A percentile compares a stretch with the other conserved stretches of the same genome.
Evolutionary conservation across 352 stramenopile genomes (phyloP).

Genomic region (Pythium sukuiense): DNA sequence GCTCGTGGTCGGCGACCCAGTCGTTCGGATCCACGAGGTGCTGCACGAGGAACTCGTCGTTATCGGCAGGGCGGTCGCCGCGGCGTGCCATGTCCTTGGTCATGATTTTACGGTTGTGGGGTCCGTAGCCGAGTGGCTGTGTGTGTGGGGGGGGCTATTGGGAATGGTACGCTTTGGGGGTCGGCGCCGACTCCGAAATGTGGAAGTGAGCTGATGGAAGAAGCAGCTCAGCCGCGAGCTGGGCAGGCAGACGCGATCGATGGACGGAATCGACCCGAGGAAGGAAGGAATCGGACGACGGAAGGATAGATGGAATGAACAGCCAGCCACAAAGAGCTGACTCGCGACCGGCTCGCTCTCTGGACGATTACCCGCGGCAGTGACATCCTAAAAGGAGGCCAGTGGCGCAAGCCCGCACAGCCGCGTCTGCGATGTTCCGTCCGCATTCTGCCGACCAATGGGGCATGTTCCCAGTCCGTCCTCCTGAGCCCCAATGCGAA

Average conservation of each 20-base stretch:
- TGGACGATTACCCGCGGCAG: not conserved
- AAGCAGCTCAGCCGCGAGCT: not conserved
- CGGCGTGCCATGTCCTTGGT: slow-evolving; percentile 30
- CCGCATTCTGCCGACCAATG: not conserved
- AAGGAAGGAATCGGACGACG: slow-evolving; percentile 8
- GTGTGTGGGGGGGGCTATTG: not conserved
- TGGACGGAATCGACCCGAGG: not conserved
- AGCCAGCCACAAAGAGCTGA: not conserved
- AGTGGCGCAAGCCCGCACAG: slow-evolving; percentile 2
- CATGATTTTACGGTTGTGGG: slow-evolving; percentile 35
- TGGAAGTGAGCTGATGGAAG: slow-evolving; percentile 24
- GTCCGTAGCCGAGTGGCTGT: slow-evolving; percentile 1
- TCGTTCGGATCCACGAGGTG: slow-evolving; percentile 73
- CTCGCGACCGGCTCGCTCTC: not conserved
- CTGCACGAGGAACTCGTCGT: slow-evolving; percentile 64
- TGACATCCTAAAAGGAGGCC: not conserved
- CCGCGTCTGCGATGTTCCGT: slow-evolving; percentile 16
- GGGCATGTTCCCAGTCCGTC: not conserved
- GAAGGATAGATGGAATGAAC: slow-evolving; percentile 5
- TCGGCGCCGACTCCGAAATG: slow-evolving; percentile 22
- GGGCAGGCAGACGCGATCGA: not conserved
- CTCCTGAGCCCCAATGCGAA: slow-evolving; percentile 13
- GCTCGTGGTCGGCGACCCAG: slow-evolving; percentile 77
- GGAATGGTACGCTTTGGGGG: slow-evolving; percentile 5
- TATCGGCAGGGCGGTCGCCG: slow-evolving; percentile 13